Conservation (phyloP, 2,329 filamentous ascomycete species). For the Claviceps capensis region DNA sequence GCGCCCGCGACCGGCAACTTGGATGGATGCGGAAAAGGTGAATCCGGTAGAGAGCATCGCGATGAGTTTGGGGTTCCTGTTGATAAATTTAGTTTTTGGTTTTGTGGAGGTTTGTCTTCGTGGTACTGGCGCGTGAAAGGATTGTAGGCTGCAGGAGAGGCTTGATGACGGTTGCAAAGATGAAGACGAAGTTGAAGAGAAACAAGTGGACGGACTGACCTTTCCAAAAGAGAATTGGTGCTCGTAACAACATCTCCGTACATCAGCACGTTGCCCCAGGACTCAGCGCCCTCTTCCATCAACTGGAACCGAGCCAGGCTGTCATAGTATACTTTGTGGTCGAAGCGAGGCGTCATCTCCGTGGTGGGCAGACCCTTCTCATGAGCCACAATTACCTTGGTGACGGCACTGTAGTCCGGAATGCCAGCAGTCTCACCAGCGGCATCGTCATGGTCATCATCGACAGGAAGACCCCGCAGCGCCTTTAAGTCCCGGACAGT, state of each 20-base stretch:
- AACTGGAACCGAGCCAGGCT: slow-evolving; percentile 54
- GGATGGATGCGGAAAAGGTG: slow-evolving; percentile 73
- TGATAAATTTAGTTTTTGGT: too few relatives aligned
- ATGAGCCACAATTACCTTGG: slow-evolving; percentile 64
- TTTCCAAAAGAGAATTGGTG: slow-evolving; percentile 86
- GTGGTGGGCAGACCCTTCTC: slow-evolving; percentile 51
- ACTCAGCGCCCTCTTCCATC: slow-evolving; percentile 38
- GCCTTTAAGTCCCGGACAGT: slow-evolving; percentile 34
- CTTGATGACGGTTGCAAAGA: neutral
- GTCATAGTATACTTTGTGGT: slow-evolving; percentile 65
- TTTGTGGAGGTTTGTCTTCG: neutral
- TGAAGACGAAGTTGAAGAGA: neutral
- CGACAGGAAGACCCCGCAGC: slow-evolving; percentile 33
- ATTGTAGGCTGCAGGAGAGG: neutral
- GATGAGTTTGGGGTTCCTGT: slow-evolving; percentile 63
- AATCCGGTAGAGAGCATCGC: slow-evolving; percentile 71
- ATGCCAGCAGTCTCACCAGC: slow-evolving; percentile 38
- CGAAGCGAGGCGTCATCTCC: slow-evolving; percentile 73
- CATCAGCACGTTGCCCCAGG: slow-evolving; percentile 66
- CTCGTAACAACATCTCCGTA: slow-evolving; percentile 90
- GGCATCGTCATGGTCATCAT: slow-evolving; percentile 6
- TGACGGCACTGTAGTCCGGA: slow-evolving; percentile 58
- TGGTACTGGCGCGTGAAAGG: neutral
- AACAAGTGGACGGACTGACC: slow-evolving; percentile 32
- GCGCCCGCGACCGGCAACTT: slow-evolving; percentile 76